Evolutionary conservation across 805 yeast genomes (phyloP), one percentile per base, ranked within the genome.

Genomic region (Spencermartinsiella europaea): DNA sequence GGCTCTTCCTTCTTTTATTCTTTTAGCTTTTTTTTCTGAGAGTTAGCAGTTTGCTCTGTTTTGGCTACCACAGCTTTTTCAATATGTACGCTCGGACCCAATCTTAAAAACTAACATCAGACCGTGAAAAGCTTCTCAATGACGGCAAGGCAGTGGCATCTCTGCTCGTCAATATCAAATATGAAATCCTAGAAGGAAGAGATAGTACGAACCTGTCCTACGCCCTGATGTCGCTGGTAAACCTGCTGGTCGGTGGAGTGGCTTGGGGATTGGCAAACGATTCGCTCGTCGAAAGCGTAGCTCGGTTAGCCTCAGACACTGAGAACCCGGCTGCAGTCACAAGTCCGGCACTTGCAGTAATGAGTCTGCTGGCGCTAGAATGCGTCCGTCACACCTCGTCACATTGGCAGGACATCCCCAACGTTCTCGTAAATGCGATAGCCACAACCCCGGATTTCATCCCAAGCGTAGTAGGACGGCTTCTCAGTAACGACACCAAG

Each of bases 231-330:
- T 45, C 56, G 2, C 47, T 55, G 25, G 44, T 51, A 17, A 35
- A 43, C 27, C 45, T 55, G 34, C 44, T 55, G 3, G 14, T 25
- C 10, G 12, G 31, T 25, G 31, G 31, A 12, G 35, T 53, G 7
- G 54, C 59, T 2, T 55, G 57, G 59, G 43, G 49, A 21, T 43
- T 53, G 10, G 42, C 53, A 10, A 57, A 55, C 25, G 55, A 53
- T 42, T 42, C 49, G 10, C 38, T 55, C 8, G 33, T 55, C 7
- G 52, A 49, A 42, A 42, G 43, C 21, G 39, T 55, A 16, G 45
- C 45, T 3, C 36, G 33, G 38, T 37, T 50, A 5, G 50, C 45
- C n/a, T 5, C 52, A 4, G 16, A 28, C 14, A 20, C 33, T 5
- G 57, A 52, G 17, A 39, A 40, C 36, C 27, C 39, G 3, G 34